A percentile compares a stretch with the other conserved stretches of the same genome.
These are phyloP conservation scores for Annulohypoxylon maeteangense DNA, from an alignment of 495 filamentous ascomycete species.

Conservation along the genomic window DNA sequence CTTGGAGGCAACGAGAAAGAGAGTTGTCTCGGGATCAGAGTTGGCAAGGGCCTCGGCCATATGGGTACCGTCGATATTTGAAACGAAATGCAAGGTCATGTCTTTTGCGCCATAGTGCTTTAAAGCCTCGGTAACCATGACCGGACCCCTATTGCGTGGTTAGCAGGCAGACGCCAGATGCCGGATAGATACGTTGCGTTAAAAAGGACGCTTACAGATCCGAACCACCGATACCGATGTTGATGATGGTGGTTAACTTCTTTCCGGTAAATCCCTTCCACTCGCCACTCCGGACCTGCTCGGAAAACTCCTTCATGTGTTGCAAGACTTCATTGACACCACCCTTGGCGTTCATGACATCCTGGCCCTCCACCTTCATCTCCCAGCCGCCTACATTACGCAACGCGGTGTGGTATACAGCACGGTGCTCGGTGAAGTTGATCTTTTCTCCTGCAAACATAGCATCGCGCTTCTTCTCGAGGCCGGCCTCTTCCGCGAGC, in stretches of 20 bases:
- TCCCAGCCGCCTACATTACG: constrained; percentile 85
- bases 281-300: constrained; percentile 91
- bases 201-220: constrained; percentile 77
- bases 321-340: constrained; percentile 90
- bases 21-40: constrained; percentile 94
- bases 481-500: constrained; percentile 86
- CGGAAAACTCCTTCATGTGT: constrained; percentile 97
- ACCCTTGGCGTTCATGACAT: constrained; percentile 79
- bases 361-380: constrained; percentile 93
- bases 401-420: constrained; percentile 94
- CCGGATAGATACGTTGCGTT: not conserved
- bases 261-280: constrained; percentile 99
- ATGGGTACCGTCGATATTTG: constrained; percentile 99
- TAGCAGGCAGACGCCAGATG: constrained; percentile 48
- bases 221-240: constrained; percentile 97
- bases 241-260: constrained; percentile 94
- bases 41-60: constrained; percentile 90
- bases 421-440: constrained; percentile 97
- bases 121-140: constrained; percentile 97
- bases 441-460: constrained; percentile 99
- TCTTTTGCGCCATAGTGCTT: constrained; percentile 90
- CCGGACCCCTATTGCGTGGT: constrained; percentile 76
- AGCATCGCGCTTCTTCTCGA: constrained; percentile 93
- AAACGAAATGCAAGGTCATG: constrained; percentile 94
- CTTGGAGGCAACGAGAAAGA: constrained; percentile 98